Evolutionary conservation across 2,329 filamentous ascomycete species (phyloP), one percentile per base, ranked within the genome.

Genomic region (Dothistroma pini): DNA sequence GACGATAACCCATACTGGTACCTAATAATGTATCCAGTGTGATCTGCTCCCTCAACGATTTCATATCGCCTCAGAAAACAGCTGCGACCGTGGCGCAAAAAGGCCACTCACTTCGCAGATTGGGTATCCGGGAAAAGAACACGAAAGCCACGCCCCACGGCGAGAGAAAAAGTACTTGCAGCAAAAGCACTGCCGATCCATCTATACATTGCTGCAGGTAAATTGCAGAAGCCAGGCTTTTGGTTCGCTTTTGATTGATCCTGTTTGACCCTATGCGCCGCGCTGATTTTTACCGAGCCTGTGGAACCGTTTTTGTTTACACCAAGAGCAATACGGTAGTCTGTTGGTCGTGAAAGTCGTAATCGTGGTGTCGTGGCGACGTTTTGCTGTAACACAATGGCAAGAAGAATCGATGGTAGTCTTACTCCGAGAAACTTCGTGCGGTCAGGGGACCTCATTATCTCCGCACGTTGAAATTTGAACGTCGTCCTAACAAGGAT

Each of bases 401-500:
- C 22, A 54, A 10, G 29, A 54, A 25, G 21, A 22, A 41, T 32
- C 34, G 54, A 51, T 35, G 22, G 29, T 31, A 54, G 11, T 31
- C 16, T 29, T 44, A 2, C 25, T 29, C 49, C 53, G 54, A 8
- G 29, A 51, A 52, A 47, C 14, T 29, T 38, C 57, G 44, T n/a
- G 11, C 49, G 52, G 2, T 29, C 6, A 29, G 3, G n/a, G 50
- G 55, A 29, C 22, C 10, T 35, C 55, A 4, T 63, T 54, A 68
- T 32, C 65, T 59, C 44, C 63, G 62, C 44, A 65, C 49, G 57
- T 62, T 62, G 38, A 64, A 63, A 44, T 59, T 62, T n/a, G 65
- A 61, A 51, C 66, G 64, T 56, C 61, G 56, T 16, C 58, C 59
- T 48, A 71, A 64, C 49, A 71, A 58, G 21, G 69, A 70, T 31